A percentile compares a stretch with the other conserved stretches of the same genome.
phyloP scores from a whole-genome alignment of 495 filamentous ascomycete species.

The Achaetomiella virescens region DNA sequence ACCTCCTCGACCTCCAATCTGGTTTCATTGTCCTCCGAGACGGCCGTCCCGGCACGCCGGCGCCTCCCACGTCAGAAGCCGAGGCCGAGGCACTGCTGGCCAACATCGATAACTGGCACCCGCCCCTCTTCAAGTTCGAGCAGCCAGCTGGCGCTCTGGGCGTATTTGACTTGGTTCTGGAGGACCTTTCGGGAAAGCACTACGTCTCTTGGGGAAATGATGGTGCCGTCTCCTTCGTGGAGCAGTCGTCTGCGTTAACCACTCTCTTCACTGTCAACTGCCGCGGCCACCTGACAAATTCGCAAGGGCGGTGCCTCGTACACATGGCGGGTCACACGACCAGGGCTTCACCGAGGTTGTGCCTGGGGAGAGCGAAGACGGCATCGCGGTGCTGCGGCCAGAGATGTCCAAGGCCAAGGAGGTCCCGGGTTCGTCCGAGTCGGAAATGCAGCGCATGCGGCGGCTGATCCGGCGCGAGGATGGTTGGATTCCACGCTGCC shows the following conservation, averaged over 20 bases:
- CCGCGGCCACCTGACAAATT: constrained; percentile 3
- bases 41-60: neutral
- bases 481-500: neutral
- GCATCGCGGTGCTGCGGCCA: neutral
- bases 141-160: neutral
- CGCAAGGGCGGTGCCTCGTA: neutral
- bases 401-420: neutral
- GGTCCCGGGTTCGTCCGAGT: neutral
- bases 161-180: neutral
- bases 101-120: neutral
- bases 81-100: neutral
- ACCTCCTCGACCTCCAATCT: neutral
- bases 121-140: constrained; percentile 1
- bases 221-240: neutral
- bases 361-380: neutral
- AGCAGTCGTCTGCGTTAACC: neutral
- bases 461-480: neutral
- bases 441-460: neutral
- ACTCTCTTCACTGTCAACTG: constrained; percentile 11
- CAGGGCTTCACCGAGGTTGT: neutral
- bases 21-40: neutral
- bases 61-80: neutral
- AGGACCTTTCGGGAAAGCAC: neutral
- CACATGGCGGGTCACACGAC: neutral
- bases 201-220: neutral